Conservation (phyloP, 2,329 filamentous ascomycete species). For the Mycogone perniciosa region DNA sequence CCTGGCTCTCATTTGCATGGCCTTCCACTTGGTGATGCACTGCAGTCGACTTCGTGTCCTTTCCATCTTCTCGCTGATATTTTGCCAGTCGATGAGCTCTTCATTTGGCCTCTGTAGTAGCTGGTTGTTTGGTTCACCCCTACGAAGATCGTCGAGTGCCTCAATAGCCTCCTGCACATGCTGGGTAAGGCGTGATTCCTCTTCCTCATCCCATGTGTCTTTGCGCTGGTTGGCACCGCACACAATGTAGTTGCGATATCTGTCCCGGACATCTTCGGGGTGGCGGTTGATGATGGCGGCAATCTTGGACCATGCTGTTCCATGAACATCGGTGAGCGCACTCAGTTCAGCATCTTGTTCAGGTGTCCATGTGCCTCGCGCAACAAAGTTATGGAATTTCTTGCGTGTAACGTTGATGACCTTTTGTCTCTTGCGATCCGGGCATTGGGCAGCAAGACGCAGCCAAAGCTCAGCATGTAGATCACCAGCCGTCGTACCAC, state of each 20-base stretch:
- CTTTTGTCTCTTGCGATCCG: constrained; percentile 45
- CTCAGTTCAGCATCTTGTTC: constrained; percentile 33
- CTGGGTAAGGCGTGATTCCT: constrained; percentile 48
- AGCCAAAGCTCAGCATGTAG: constrained; percentile 43
- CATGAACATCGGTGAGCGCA: constrained; percentile 29
- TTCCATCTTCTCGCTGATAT: constrained; percentile 56
- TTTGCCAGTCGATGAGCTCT: constrained; percentile 57
- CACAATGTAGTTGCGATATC: constrained; percentile 62
- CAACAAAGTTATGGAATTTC: constrained; percentile 59
- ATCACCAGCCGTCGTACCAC: constrained; percentile 30
- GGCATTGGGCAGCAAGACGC: constrained; percentile 40
- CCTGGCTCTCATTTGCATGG: constrained; percentile 31
- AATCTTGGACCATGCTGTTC: constrained; percentile 56
- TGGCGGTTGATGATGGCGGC: constrained; percentile 57
- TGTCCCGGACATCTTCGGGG: constrained; percentile 60
- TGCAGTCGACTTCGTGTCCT: constrained; percentile 58
- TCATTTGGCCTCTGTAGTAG: constrained; percentile 39
- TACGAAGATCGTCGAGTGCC: constrained; percentile 36
- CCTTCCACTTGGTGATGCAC: constrained; percentile 62
- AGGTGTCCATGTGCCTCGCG: constrained; percentile 39
- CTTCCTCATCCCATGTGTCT: constrained; percentile 53
- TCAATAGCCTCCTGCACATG: constrained; percentile 49
- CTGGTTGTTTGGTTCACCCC: constrained; percentile 25
- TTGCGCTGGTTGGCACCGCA: constrained; percentile 47
- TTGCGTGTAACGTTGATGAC: constrained; percentile 53